These are phyloP conservation scores for Venturia effusa DNA, from an alignment of 2,329 filamentous ascomycete species.

Conservation along the genomic window DNA sequence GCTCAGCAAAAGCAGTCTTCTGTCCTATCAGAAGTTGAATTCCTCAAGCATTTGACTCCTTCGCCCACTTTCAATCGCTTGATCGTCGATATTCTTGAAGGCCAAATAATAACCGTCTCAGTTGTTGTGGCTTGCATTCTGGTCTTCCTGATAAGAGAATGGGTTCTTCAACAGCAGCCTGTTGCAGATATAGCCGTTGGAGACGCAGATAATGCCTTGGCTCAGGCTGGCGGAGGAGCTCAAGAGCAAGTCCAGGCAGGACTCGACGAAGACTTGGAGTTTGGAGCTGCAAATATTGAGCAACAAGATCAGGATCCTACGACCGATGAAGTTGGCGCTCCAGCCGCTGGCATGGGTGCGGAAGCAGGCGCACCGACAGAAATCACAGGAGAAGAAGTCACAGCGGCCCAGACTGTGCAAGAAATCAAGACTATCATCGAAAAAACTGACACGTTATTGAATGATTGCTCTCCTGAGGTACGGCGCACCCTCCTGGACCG, in stretches of 20 bases:
- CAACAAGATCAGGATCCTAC: neutral
- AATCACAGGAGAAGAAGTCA: neutral
- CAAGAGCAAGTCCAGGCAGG: slow-evolving; percentile 3
- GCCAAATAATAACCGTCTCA: slow-evolving; percentile 82
- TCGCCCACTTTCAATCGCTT: slow-evolving; percentile 65
- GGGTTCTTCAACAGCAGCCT: slow-evolving; percentile 96
- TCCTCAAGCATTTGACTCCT: slow-evolving; percentile 48
- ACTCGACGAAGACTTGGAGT: neutral
- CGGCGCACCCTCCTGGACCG: neutral
- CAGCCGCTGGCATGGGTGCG: neutral
- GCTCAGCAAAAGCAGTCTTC: slow-evolving; percentile 20
- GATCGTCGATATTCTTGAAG: slow-evolving; percentile 76
- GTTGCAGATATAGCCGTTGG: slow-evolving; percentile 63
- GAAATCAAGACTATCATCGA: neutral
- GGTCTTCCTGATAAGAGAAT: slow-evolving; percentile 93
- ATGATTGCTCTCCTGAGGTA: neutral
- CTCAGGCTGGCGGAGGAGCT: slow-evolving; percentile 13
- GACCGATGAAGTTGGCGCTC: neutral
- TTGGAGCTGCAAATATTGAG: neutral
- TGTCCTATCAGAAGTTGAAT: slow-evolving; percentile 46
- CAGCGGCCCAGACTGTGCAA: neutral
- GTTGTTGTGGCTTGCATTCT: slow-evolving; percentile 92
- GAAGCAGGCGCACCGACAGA: neutral
- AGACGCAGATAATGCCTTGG: slow-evolving; percentile 21
- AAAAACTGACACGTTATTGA: neutral